Evolutionary conservation across 1,284 basidiomycete genomes (phyloP).

Genomic region (Bondarzewia mesenterica): DNA sequence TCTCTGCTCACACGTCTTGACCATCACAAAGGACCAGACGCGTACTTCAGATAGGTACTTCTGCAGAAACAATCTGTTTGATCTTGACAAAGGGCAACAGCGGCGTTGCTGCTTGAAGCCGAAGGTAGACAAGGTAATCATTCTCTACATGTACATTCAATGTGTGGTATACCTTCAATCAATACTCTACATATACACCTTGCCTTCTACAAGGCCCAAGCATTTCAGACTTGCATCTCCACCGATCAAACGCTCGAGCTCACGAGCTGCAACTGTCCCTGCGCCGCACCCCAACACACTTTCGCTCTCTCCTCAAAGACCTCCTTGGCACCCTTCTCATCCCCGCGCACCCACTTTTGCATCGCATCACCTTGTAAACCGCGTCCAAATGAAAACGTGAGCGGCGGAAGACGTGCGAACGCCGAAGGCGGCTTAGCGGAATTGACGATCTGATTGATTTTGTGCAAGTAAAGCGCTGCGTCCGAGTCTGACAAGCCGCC

Average conservation of each 20-base stretch:
- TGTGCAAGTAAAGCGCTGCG: slow-evolving; percentile 30
- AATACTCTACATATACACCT: too few relatives aligned
- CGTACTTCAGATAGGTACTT: too few relatives aligned
- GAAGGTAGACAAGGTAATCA: background rate
- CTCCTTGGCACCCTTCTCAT: slow-evolving; percentile 30
- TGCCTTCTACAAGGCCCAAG: too few relatives aligned
- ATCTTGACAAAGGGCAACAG: too few relatives aligned
- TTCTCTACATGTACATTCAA: too few relatives aligned
- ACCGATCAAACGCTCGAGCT: background rate
- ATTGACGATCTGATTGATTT: slow-evolving; percentile 29
- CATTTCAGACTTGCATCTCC: background rate
- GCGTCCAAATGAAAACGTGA: slow-evolving; percentile 43
- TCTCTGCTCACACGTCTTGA: too few relatives aligned
- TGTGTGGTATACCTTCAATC: too few relatives aligned
- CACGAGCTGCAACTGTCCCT: slow-evolving; percentile 17
- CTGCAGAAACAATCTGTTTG: too few relatives aligned
- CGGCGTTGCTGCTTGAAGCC: background rate
- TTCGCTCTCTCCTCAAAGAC: slow-evolving; percentile 34
- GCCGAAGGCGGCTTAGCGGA: slow-evolving; percentile 21
- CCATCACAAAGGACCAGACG: too few relatives aligned
- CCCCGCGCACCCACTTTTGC: slow-evolving; percentile 35
- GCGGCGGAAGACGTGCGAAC: slow-evolving; percentile 29
- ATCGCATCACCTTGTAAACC: slow-evolving; percentile 42
- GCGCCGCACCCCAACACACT: slow-evolving; percentile 32
- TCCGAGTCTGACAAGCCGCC: slow-evolving; percentile 32